Percentiles rank a stretch among this genome's conserved stretches.
Evolutionary conservation across 2,329 filamentous ascomycete species (phyloP).

Genomic region (Neonectria ditissima): DNA sequence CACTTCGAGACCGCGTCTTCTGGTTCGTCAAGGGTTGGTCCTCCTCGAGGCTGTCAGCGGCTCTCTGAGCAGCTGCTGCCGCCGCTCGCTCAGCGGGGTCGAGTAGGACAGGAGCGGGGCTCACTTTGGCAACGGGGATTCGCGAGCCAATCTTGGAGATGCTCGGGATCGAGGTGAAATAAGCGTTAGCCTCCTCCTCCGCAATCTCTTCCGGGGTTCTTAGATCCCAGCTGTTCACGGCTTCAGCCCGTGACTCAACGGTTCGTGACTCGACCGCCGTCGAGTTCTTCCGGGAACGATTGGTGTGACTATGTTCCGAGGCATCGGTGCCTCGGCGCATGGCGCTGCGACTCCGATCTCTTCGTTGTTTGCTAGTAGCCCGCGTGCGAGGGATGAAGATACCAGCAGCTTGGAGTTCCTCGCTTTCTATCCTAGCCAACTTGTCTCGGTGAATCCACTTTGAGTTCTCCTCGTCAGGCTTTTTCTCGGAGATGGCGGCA

Average conservation of each 20-base stretch:
- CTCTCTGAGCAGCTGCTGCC: conserved; percentile 42
- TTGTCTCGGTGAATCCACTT: conserved; percentile 92
- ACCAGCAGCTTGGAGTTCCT: conserved; percentile 83
- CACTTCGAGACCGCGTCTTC: conserved; percentile 77
- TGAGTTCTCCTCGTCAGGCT: conserved; percentile 66
- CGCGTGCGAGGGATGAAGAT: conserved; percentile 70
- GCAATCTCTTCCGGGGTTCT: conserved; percentile 83
- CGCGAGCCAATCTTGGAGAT: conserved; percentile 76
- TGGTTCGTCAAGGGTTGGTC: conserved; percentile 66
- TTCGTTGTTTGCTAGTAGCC: conserved; percentile 62
- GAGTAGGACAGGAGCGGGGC: conserved; percentile 79
- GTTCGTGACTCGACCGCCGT: conserved; percentile 36
- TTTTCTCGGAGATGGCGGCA: conserved; percentile 43
- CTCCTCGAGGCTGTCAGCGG: conserved; percentile 68
- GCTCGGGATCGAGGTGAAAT: conserved; percentile 60
- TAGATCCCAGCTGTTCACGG: conserved; percentile 74
- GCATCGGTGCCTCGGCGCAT: conserved; percentile 50
- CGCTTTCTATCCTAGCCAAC: conserved; percentile 82
- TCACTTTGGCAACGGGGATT: conserved; percentile 87
- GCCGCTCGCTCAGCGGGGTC: conserved; percentile 75
- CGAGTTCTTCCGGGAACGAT: conserved; percentile 60
- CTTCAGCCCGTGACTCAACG: conserved; percentile 54
- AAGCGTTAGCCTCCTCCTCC: conserved; percentile 64
- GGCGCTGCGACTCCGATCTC: conserved; percentile 52
- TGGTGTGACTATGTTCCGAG: conserved; percentile 43